Percentiles rank a stretch among this genome's conserved stretches.
phyloP scores from a whole-genome alignment of 495 filamentous ascomycete species.

The Saxophila tyrrhenica region DNA sequence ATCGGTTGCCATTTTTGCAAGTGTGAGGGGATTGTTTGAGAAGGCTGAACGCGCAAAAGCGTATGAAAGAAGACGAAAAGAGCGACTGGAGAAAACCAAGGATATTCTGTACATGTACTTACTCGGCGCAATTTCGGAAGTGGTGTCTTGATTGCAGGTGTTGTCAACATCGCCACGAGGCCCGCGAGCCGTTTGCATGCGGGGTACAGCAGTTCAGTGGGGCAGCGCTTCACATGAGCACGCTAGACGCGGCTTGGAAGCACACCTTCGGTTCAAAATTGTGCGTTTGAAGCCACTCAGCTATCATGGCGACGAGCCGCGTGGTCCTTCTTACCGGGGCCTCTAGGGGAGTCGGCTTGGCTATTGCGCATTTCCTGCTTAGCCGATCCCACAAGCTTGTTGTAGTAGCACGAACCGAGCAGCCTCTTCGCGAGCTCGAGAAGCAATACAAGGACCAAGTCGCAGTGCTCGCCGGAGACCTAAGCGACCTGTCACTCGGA shows the following conservation, averaged over 20 bases:
- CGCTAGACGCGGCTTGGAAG: too few relatives aligned
- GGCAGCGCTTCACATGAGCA: too few relatives aligned
- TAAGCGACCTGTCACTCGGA: slow-evolving; percentile 53
- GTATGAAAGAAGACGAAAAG: slow-evolving; percentile 4
- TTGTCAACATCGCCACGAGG: too few relatives aligned
- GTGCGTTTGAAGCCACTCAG: too few relatives aligned
- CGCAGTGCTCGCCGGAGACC: slow-evolving; percentile 61
- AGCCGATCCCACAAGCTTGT: slow-evolving; percentile 58
- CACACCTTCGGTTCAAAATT: too few relatives aligned
- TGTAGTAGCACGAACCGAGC: slow-evolving; percentile 52
- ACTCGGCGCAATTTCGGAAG: too few relatives aligned
- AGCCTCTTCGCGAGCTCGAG: slow-evolving; percentile 56
- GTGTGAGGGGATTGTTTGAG: background rate
- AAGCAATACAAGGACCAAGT: slow-evolving; percentile 53
- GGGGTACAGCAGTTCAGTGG: background rate
- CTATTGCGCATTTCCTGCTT: slow-evolving; percentile 63
- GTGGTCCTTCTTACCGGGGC: slow-evolving; percentile 55
- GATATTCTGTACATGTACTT: background rate
- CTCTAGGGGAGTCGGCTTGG: slow-evolving; percentile 70
- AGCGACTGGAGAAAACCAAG: background rate
- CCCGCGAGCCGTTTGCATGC: background rate
- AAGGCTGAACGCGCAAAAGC: background rate
- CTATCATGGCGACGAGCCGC: slow-evolving; percentile 24
- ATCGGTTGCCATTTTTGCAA: background rate
- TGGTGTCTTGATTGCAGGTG: too few relatives aligned